Evolutionary conservation across 148 eudicot species (phyloP), one percentile per base, ranked within the genome.

Genomic region (Salicornia ramosissima): DNA sequence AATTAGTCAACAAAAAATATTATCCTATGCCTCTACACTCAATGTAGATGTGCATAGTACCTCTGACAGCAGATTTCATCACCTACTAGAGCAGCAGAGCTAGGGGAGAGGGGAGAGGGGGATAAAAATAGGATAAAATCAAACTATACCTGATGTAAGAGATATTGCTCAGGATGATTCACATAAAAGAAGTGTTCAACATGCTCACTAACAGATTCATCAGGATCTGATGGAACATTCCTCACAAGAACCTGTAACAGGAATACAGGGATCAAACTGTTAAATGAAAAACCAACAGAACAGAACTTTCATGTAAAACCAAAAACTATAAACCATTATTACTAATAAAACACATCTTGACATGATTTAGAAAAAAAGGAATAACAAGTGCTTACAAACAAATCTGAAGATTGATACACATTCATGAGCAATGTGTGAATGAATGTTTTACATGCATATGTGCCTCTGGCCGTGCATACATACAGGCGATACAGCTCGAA

Each of bases 181-280:
- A 94, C 99, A 65, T 92, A 86, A 69, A 87, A 94, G 85, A 94
- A 94, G 79, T 94, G 99, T 71, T 91, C 97, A 57, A 94, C 96
- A 58, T 88, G 96, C 83, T 89, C 90, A 69, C 97, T 87, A 57
- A 94, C 91, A 67, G 97, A 87, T 86, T 94, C 97, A 81, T 94
- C 90, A 45, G 93, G 81, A 68, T 94, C 99, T 52, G 96, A 84
- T 73, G 99, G 99, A 62, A 94, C 93, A 78, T 94, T 94, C 82
- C 88, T 83, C 69, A 91, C 90, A 75, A 94, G 99, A 52, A 94
- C 99, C 99, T 94, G 88, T 77, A 80, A 64, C 18, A 74, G 29
- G 53, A 51, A 64, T 22, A 64, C 18, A 74, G 29, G 53, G 46
- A 64, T 22, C 51, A 40, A 16, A 49, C 31, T 4, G 36, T 59